Evolutionary conservation across 148 eudicot genomes (phyloP).

Genomic region (Chenopodium formosanum): DNA sequence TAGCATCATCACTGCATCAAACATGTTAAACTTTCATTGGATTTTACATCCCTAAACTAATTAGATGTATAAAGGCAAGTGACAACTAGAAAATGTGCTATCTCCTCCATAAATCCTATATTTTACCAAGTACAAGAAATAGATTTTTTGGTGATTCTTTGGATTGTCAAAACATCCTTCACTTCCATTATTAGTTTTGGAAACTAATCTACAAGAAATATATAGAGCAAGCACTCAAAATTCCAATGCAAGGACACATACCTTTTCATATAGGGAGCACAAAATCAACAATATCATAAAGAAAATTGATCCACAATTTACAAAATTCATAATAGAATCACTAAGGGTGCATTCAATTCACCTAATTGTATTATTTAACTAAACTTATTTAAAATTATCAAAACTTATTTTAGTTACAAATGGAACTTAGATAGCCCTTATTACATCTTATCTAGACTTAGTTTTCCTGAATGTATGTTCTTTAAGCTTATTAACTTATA

Average conservation of each 20-base stretch:
- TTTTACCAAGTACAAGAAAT: not conserved
- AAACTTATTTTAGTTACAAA: no score
- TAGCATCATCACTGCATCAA: conserved; percentile 62
- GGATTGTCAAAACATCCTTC: not conserved
- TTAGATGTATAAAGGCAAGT: not conserved
- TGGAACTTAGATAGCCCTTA: no score
- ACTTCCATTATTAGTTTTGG: not conserved
- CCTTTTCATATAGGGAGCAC: not conserved
- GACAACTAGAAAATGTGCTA: not conserved
- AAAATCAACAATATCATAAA: not conserved
- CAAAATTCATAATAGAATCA: not conserved
- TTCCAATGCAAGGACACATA: not conserved
- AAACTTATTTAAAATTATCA: no score
- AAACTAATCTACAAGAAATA: not conserved
- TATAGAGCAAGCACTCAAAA: not conserved
- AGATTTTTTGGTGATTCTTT: not conserved
- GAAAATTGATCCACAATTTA: not conserved
- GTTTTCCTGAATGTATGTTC: no score
- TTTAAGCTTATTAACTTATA: no score
- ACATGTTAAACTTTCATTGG: not conserved
- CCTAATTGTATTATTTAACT: no score
- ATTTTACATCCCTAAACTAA: not conserved
- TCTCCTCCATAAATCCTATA: no score
- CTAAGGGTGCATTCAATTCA: not conserved
- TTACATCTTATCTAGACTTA: no score